Conservation (phyloP, 2,329 filamentous ascomycete genomes). For the Colletotrichum gigasporum region DNA sequence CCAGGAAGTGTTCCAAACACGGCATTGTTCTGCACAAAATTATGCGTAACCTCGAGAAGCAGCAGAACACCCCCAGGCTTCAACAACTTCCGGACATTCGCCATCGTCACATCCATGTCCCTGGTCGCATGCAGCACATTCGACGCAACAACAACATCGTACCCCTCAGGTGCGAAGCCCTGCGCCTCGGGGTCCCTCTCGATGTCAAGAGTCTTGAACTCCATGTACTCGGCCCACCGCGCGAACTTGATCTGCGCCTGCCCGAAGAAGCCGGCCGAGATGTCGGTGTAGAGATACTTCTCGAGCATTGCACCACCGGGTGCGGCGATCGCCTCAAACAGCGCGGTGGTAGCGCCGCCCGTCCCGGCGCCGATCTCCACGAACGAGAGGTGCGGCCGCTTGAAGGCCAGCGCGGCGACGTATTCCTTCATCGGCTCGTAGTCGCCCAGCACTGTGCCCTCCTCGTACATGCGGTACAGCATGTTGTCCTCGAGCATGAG, state of each 20-base stretch:
- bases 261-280: constrained; percentile 38
- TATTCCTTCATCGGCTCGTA: not conserved
- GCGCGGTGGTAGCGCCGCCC: too few relatives aligned
- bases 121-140: constrained; percentile 40
- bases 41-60: not conserved
- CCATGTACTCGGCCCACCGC: constrained; percentile 9
- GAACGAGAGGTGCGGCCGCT: constrained; percentile 14
- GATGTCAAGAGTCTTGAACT: constrained; percentile 42
- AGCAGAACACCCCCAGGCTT: constrained; percentile 41
- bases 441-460: too few relatives aligned
- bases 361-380: too few relatives aligned
- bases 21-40: constrained; percentile 28
- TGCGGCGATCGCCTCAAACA: too few relatives aligned
- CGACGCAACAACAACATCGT: constrained; percentile 41
- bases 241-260: not conserved
- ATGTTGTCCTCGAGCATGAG: not conserved
- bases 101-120: constrained; percentile 34
- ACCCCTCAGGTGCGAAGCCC: constrained; percentile 38
- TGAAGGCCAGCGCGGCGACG: constrained; percentile 2
- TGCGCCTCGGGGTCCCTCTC: constrained; percentile 39
- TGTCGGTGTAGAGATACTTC: constrained; percentile 42
- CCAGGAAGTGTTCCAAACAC: constrained; percentile 40
- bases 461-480: not conserved
- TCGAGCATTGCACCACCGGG: constrained; percentile 33
- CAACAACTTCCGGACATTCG: constrained; percentile 38